Evolutionary conservation across 192 early-diverging fungal species (phyloP), one percentile per base, ranked within the genome.

Genomic region (Coemansia biformis): DNA sequence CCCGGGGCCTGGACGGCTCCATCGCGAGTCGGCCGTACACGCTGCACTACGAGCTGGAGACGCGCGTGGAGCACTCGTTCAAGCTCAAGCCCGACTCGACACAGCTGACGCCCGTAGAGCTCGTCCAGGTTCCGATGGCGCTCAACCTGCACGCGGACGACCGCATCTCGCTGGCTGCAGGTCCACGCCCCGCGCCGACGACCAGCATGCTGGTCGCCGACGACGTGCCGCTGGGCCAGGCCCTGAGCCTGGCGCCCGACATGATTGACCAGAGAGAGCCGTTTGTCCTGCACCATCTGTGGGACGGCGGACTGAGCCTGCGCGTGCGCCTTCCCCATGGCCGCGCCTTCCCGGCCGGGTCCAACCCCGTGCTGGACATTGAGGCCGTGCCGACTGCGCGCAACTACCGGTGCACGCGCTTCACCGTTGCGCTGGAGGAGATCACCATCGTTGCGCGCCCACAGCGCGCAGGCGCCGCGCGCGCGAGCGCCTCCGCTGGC

Each of bases 381-480:
- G 61, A 64, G 24, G 54, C 61, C 2, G 50, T 72, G 51, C 68
- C 68, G 1, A 41, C 52, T 5, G 56, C 26, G 22, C 43, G 51
- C 15, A 52, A 56, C 15, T 46, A 46, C 21, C 43, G 55, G 14
- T 58, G 52, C 34, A 59, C 51, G 0, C 32, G 29, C 19, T 16
- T 64, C 9, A 44, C 29, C 13, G 40, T 63, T 14, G n/a, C 38
- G 9, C n/a, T 72, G 17, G 68, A 72, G 49, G 61, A 72, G 18
- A 64, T 72, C n/a, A 33, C 61, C 13, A 63, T 72, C 16, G 50
- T 72, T 31, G 68, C 68, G 0, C 51, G 56, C 1, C 67, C 67
- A 15, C 50, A 55, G 21, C 34, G 37, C 16, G 51, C 38, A 6
- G 45, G 49, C 5, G 13, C 38, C 31, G 13, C 14, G 28, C 46